A percentile compares a stretch with the other conserved stretches of the same genome.
Evolutionary conservation across 345 rosid genomes (phyloP).

Genomic region (Triadica sebifera): DNA sequence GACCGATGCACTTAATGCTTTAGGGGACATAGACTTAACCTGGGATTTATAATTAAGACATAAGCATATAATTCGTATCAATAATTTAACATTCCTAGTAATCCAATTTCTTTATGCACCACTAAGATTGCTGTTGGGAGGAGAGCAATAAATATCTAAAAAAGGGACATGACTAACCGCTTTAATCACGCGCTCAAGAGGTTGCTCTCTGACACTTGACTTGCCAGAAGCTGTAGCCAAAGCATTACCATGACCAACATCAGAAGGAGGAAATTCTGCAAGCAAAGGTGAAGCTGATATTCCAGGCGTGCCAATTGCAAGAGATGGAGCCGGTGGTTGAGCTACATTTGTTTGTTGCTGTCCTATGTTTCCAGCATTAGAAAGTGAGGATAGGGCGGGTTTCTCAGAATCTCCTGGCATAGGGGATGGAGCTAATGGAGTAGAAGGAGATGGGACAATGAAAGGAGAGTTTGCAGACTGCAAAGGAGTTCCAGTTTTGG

Average conservation of each 20-base stretch:
- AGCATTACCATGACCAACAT: constrained; percentile 55
- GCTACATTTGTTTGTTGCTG: constrained; percentile 56
- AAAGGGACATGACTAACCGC: constrained; percentile 50
- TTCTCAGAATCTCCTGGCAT: constrained; percentile 86
- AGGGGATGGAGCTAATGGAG: constrained; percentile 89
- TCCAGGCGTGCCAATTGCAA: constrained; percentile 96
- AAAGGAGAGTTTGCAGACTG: constrained; percentile 83
- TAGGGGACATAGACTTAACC: constrained; percentile 76
- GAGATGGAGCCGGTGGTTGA: constrained; percentile 64
- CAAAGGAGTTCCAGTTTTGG: constrained; percentile 72
- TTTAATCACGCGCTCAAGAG: constrained; percentile 82
- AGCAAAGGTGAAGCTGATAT: constrained; percentile 94
- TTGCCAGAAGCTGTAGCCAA: constrained; percentile 52
- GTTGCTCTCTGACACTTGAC: constrained; percentile 62
- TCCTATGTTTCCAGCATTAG: constrained; percentile 59
- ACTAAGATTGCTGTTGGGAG: not conserved
- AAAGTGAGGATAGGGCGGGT: constrained; percentile 59
- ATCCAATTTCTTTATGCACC: not conserved
- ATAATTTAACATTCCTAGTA: not conserved
- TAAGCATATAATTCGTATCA: not conserved
- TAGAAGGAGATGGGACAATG: constrained; percentile 80
- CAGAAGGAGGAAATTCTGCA: constrained; percentile 74
- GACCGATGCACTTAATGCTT: constrained; percentile 68
- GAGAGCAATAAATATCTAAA: not conserved
- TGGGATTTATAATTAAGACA: constrained; percentile 33